These are phyloP conservation scores for Aspergillus japonicus DNA, from an alignment of 2,329 filamentous ascomycete genomes.

Conservation along the genomic window DNA sequence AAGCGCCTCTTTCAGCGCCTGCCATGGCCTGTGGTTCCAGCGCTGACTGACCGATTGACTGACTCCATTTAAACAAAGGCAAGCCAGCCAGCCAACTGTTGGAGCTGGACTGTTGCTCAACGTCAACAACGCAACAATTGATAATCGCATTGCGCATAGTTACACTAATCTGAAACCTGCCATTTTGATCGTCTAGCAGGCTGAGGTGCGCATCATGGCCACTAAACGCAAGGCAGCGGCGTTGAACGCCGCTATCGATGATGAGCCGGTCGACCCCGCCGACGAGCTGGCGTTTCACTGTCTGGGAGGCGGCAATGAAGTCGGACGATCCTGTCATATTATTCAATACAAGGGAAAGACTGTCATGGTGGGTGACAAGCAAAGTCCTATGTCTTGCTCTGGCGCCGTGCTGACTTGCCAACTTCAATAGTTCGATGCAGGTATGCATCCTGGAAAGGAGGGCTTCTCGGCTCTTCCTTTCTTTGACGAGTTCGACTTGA, in stretches of 20 bases:
- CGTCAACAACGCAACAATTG: not conserved
- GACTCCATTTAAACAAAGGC: constrained; percentile 11
- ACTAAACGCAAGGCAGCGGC: constrained; percentile 84
- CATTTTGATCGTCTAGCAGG: not conserved
- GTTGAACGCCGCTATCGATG: constrained; percentile 63
- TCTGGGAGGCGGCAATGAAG: constrained; percentile 92
- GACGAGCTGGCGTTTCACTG: constrained; percentile 95
- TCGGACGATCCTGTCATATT: constrained; percentile 95
- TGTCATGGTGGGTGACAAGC: constrained; percentile 73
- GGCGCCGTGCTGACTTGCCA: constrained; percentile 3
- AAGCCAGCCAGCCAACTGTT: constrained; percentile 4
- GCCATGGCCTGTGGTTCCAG: constrained; percentile 12
- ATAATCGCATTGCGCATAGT: not conserved
- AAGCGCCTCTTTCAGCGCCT: constrained; percentile 2
- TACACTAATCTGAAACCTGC: not conserved
- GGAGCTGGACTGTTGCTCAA: not conserved
- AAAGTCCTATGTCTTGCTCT: not conserved
- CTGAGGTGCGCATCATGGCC: constrained; percentile 63
- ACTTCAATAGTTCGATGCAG: constrained; percentile 76
- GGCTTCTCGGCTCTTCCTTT: constrained; percentile 91
- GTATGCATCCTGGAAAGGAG: constrained; percentile 94
- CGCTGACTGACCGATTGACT: constrained; percentile 15
- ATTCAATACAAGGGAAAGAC: constrained; percentile 99
- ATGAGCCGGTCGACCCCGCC: constrained; percentile 86
- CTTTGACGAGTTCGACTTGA: constrained; percentile 97